Percentiles rank a stretch among this genome's conserved stretches.
Conservation (phyloP, 139 green algal genomes). For the Prasinococcaceae sp. region DNA sequence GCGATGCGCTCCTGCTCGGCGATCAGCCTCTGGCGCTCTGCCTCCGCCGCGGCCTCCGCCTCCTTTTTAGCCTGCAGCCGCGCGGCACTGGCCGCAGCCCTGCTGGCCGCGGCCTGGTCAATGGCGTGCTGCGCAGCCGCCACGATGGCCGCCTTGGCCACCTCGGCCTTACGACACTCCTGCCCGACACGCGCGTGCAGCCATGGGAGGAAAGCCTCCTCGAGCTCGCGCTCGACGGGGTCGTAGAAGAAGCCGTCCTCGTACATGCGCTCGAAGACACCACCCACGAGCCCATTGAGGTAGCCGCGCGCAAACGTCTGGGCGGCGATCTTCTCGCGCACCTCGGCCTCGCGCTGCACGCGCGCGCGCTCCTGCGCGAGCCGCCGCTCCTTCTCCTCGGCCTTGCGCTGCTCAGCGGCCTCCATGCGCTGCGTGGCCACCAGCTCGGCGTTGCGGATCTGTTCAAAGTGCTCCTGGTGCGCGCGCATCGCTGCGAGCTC, state of each 20-base stretch:
- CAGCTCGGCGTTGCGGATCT: constrained; percentile 59
- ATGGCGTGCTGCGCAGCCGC: too few relatives aligned
- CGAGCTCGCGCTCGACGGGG: constrained; percentile 53
- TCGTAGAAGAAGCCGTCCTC: constrained; percentile 59
- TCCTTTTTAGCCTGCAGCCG: neutral
- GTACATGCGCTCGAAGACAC: constrained; percentile 47
- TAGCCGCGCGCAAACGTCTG: constrained; percentile 54
- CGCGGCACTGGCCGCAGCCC: too few relatives aligned
- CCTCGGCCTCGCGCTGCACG: constrained; percentile 38
- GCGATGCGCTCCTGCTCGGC: too few relatives aligned
- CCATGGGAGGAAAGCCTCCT: constrained; percentile 60
- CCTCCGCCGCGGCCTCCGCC: too few relatives aligned
- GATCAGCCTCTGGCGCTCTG: too few relatives aligned
- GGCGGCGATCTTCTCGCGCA: constrained; percentile 42
- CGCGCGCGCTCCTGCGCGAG: constrained; percentile 46
- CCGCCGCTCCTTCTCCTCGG: constrained; percentile 65
- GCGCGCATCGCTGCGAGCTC: constrained; percentile 63
- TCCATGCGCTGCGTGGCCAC: constrained; percentile 68
- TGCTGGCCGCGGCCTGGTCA: too few relatives aligned
- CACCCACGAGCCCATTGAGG: constrained; percentile 53
- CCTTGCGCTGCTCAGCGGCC: constrained; percentile 58
- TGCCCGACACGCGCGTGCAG: constrained; percentile 16
- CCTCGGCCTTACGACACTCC: neutral
- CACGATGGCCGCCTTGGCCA: too few relatives aligned
- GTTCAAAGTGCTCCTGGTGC: constrained; percentile 39